Evolutionary conservation across 2,329 filamentous ascomycete genomes (phyloP), one percentile per base, ranked within the genome.

Genomic region (Pseudocercospora macadamiae): DNA sequence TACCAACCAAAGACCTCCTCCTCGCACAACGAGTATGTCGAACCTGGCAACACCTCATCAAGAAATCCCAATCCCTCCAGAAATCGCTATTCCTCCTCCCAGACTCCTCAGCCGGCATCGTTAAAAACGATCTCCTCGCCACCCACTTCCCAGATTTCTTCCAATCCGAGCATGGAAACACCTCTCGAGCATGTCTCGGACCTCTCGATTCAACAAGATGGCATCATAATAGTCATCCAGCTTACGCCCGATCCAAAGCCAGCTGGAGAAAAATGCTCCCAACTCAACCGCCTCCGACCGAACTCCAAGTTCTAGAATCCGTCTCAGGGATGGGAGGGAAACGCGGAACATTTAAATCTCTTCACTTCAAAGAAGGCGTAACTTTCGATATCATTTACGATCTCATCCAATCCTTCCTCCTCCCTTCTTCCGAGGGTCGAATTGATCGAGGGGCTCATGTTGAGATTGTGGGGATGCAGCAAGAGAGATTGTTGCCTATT

Each of bases 41-140:
- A 18, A 23, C 19, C 18, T 51, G 48, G 48, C 48, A 28, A 21
- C 18, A 16, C 19, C 26, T 51, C 9, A n/a, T 51, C 18, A 34
- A 37, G 48, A 51, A 51, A 21, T 51, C 48, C 9, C 34, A 51
- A 16, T 23, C 48, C 2, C 19, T 51, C 9, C 48, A 51, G 30
- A 19, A 37, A 12, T 26, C 48, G 8, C 48, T 51, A 5, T 51
- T 51, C 7, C 23, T 51, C 30, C 14, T 34, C 6, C 48, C 48
- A 16, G 23, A 47, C 23, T 18, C 21, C 2, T 3, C 8, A 1
- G 12, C 21, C 2, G 42, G 6, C 1, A 47, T n/a, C 10, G 19
- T 25, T 1, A 19, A 19, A n/a, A 47, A 47, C n/a, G 42, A 28
- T 3, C 5, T 47, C 4, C 42, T 47, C 6, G 23, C 23, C 14